A percentile compares a stretch with the other conserved stretches of the same genome.
Conservation (phyloP, 208 protist species). For the Trypanosomatidae sp. region DNA sequence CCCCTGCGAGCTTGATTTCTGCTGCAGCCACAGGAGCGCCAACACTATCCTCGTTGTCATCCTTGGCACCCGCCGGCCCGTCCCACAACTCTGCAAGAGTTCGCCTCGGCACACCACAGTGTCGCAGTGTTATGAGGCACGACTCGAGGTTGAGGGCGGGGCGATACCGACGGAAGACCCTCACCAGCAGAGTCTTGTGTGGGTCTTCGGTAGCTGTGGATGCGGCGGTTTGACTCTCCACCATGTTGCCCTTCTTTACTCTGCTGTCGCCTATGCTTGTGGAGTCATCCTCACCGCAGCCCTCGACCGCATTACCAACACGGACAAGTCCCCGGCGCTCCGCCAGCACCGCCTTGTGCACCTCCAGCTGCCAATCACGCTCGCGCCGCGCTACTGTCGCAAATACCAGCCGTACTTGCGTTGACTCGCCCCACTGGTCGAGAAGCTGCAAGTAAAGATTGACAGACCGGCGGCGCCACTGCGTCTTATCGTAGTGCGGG, state of each 20-base stretch:
- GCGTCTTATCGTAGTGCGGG: conserved; percentile 28
- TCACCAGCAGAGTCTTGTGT: neutral
- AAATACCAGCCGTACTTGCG: conserved; percentile 52
- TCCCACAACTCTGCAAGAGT: conserved; percentile 6
- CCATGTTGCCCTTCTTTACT: neutral
- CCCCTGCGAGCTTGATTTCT: conserved; percentile 18
- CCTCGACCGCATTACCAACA: neutral
- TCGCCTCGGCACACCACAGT: conserved; percentile 11
- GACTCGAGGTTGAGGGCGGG: conserved; percentile 31
- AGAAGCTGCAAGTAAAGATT: conserved; percentile 53
- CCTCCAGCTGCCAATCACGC: conserved; percentile 6
- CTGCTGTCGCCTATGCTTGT: neutral
- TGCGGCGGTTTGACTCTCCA: neutral
- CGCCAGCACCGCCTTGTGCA: conserved; percentile 13
- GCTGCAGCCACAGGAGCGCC: neutral
- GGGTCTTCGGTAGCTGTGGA: neutral
- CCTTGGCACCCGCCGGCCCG: neutral
- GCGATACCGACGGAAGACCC: conserved; percentile 6
- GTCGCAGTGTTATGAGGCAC: conserved; percentile 25
- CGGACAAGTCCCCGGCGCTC: neutral
- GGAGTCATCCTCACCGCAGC: neutral
- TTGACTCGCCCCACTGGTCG: conserved; percentile 43
- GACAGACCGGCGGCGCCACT: conserved; percentile 42
- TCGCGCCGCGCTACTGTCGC: conserved; percentile 30
- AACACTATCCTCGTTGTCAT: neutral